A percentile compares a stretch with the other conserved stretches of the same genome.
Conservation (phyloP, 1,139 yeast genomes). For the Sugiyamaella neomexicana region DNA sequence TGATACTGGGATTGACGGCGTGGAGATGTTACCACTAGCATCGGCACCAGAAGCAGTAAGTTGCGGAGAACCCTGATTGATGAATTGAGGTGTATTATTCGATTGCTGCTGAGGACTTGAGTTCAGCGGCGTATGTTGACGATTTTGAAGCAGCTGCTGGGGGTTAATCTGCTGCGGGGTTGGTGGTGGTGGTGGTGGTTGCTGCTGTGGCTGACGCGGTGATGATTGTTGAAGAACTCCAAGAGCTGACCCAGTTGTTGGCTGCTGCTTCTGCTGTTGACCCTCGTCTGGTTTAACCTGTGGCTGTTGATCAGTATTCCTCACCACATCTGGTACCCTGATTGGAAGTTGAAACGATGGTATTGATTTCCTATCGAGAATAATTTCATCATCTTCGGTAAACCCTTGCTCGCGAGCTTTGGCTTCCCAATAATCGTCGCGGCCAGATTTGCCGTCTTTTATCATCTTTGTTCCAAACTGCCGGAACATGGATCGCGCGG, state of each 20-base stretch:
- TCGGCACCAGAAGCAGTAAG: background rate
- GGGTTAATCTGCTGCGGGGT: slow-evolving; percentile 6
- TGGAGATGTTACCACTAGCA: background rate
- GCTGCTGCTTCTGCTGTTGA: slow-evolving; percentile 18
- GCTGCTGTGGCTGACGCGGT: background rate
- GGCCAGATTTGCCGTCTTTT: slow-evolving; percentile 60
- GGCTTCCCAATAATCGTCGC: slow-evolving; percentile 80
- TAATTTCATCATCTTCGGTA: slow-evolving; percentile 48
- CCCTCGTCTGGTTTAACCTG: slow-evolving; percentile 12
- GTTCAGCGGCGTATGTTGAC: slow-evolving; percentile 1
- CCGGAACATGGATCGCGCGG: slow-evolving; percentile 64
- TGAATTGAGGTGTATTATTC: slow-evolving; percentile 19
- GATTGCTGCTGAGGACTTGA: slow-evolving; percentile 18
- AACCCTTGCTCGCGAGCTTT: slow-evolving; percentile 60
- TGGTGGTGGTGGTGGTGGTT: slow-evolving; percentile 3
- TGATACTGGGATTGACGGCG: background rate
- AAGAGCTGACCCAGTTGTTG: background rate
- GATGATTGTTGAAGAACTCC: background rate
- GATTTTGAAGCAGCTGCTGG: slow-evolving; percentile 9
- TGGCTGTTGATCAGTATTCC: background rate
- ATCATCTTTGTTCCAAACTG: slow-evolving; percentile 72
- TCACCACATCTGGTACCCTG: slow-evolving; percentile 4
- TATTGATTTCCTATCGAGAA: slow-evolving; percentile 32
- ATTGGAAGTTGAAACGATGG: slow-evolving; percentile 26
- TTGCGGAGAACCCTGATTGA: slow-evolving; percentile 15